Conservation (phyloP, 176 grass and related monocot species). For the Zea luxurians region DNA sequence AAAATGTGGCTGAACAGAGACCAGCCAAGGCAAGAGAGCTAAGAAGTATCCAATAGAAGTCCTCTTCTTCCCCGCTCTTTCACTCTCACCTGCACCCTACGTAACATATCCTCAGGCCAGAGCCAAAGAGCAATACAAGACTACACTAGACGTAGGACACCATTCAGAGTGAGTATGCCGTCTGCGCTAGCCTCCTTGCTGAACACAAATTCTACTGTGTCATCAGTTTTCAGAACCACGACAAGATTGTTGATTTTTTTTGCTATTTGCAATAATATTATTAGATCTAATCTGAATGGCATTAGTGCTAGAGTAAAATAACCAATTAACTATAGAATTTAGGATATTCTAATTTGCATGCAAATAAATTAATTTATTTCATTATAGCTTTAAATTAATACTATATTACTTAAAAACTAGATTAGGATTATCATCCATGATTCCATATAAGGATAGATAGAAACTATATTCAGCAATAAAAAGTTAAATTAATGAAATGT, state of each 20-base stretch:
- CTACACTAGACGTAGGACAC: too few relatives aligned
- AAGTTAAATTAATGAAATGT: not conserved
- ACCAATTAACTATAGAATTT: not conserved
- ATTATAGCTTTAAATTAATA: not conserved
- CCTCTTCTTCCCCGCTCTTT: too few relatives aligned
- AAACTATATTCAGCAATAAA: not conserved
- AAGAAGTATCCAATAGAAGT: too few relatives aligned
- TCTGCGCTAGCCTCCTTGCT: too few relatives aligned
- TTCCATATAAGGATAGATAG: not conserved
- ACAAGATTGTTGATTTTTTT: not conserved
- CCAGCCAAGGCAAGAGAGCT: too few relatives aligned
- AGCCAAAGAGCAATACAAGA: too few relatives aligned
- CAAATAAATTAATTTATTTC: not conserved
- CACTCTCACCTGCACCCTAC: too few relatives aligned
- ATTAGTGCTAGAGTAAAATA: not conserved
- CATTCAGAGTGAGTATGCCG: too few relatives aligned
- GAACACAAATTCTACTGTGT: too few relatives aligned
- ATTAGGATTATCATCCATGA: not conserved
- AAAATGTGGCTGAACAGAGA: too few relatives aligned
- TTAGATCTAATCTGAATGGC: not conserved
- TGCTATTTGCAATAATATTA: not conserved
- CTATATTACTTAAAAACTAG: not conserved
- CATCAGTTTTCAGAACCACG: too few relatives aligned
- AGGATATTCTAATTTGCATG: not conserved
- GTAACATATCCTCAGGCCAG: too few relatives aligned